A percentile compares a stretch with the other conserved stretches of the same genome.
Evolutionary conservation across 2,329 filamentous ascomycete species (phyloP).

Genomic region (Colletotrichum aenigma): DNA sequence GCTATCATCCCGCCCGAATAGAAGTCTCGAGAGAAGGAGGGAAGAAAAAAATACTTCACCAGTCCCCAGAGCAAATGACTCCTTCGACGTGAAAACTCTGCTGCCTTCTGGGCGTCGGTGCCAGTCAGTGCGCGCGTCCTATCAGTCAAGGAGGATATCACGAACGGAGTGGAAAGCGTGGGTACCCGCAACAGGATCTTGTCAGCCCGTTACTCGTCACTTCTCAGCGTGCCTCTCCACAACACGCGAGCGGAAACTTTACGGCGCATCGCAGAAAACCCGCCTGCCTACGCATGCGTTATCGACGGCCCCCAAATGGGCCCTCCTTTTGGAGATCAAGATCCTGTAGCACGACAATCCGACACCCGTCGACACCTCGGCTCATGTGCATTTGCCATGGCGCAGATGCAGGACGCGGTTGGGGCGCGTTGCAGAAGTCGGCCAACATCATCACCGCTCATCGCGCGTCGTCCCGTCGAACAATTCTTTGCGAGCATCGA

Average conservation of each 20-base stretch:
- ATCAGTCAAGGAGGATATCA: slow-evolving; percentile 2
- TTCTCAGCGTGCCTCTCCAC: slow-evolving; percentile 4
- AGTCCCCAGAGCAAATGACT: slow-evolving; percentile 20
- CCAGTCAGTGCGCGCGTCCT: background rate
- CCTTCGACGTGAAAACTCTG: slow-evolving; percentile 10
- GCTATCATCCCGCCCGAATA: slow-evolving; percentile 3
- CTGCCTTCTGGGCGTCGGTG: slow-evolving; percentile 3
- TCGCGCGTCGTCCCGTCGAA: background rate
- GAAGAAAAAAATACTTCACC: background rate
- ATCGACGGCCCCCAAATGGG: slow-evolving; percentile 8
- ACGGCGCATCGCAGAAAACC: slow-evolving; percentile 13
- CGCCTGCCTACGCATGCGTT: slow-evolving; percentile 1
- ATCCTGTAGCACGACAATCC: slow-evolving; percentile 7
- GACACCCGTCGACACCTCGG: background rate
- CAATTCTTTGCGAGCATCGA: background rate
- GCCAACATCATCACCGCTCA: background rate
- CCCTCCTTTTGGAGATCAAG: background rate
- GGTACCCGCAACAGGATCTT: background rate
- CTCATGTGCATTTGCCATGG: background rate
- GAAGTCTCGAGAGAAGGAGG: slow-evolving; percentile 4
- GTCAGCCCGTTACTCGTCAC: slow-evolving; percentile 5
- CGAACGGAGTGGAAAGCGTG: background rate
- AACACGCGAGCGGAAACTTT: slow-evolving; percentile 14
- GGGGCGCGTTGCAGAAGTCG: slow-evolving; percentile 10
- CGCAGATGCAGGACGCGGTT: background rate